Evolutionary conservation across 2,329 filamentous ascomycete genomes (phyloP), one percentile per base, ranked within the genome.

Genomic region (Rhytidhysteron rufulum): DNA sequence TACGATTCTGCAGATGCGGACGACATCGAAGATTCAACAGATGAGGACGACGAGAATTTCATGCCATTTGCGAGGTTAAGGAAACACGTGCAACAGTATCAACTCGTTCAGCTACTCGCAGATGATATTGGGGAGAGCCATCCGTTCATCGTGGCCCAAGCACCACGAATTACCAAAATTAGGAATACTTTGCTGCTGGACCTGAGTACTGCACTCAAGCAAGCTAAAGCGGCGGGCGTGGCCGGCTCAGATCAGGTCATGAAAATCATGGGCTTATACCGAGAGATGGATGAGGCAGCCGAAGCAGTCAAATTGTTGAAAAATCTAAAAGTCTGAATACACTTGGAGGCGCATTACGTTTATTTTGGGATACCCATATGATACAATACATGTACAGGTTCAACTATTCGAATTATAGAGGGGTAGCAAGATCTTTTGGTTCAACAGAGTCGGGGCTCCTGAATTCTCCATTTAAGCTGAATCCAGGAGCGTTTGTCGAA

Each of bases 401-500:
- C 38, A 50, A 17, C 25, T 13, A 20, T 15, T 39, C 41, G 43
- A 33, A 27, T 40, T 60, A 63, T 53, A 63, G 48, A 17, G 58
- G 57, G 4, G 58, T 58, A n/a, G 53, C 51, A 22, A 67, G 40
- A 6, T 70, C 67, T 48, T 63, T 68, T 13, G 64, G 53, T n/a
- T 58, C 43, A 50, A 68, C 58, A 15, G 62, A 67, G 31, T 65
- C 50, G 4, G 59, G 34, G 10, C 83, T 74, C 55, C 70, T 80
- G 64, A 93, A 86, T 40, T 85, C 80, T 42, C 90, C 91, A 61
- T 80, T 95, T 63, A 98, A 69, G 62, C 83, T 88, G 71, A 98
- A 81, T 0, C 88, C 91, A 1, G 93, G 90, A 2, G 85, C 83
- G 59, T 93, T 77, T 5, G 91, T 95, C 10, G 89, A 88, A 71